Base-by-base conservation (phyloP, 192 early-diverging fungal species). In the Mortierella hygrophila region DNA sequence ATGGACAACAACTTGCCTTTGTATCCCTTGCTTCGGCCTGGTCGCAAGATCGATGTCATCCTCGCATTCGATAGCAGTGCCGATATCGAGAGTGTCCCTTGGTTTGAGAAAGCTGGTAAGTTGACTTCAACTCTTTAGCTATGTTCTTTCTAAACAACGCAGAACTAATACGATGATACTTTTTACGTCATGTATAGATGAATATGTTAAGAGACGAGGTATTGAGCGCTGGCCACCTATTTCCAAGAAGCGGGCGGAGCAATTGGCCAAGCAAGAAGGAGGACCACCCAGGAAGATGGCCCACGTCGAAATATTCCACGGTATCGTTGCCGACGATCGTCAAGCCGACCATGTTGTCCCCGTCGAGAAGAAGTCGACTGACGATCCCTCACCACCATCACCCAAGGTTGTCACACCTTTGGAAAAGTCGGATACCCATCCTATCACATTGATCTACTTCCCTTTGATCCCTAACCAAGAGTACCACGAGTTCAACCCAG, bases 1-100 rank as follows among this genome's bases (percentile, higher is more conserved):
- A 90, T 94, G 87, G 92, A 95, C 65, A 97, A 97, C 83, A 96
- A 97, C 81, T 87, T 95, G 52, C 95, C 96, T 0, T 91, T 97
- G 55, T 94, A 95, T 35, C 94, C 95, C 26, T 77, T 97, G 23
- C 78, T 94, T 37, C 85, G 94, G 8, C 88, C 91, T 5, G 93
- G 92, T 21, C 91, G 96, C 15, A 75, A 89, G 26, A 92, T 96
- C 4, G 96, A 97, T 85, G 88, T 95, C 41, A 90, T 96, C 15
- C 72, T 97, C 26, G 93, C 93, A 23, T 89, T 97, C 40, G 96
- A 97, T 84, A 88, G 93, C 38, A 94, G 94, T 78, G 94, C 92
- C 11, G 93, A 95, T 72, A 94, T 95, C 46, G 93, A 95, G 46
- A 89, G 88, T 35, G 92, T 92, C 41, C 91, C 92, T 18, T 94